phyloP scores from a whole-genome alignment of 345 rosid species.

The Salix dunnii region DNA sequence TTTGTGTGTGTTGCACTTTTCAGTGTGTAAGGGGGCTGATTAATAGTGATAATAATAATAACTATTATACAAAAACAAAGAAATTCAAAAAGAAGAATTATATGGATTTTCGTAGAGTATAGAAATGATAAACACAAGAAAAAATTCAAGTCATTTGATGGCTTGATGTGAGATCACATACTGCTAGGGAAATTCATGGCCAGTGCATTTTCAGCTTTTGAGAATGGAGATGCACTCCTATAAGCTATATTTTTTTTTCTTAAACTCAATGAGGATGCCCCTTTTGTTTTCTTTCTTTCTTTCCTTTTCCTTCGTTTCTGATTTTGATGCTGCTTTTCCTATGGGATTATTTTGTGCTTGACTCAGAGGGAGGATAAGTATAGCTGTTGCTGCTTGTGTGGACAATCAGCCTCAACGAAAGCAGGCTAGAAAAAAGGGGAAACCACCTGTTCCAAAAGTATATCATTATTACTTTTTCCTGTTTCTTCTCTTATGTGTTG shows the following conservation, averaged over 20 bases:
- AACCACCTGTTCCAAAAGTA: slow-evolving; percentile 73
- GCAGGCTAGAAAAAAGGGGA: slow-evolving; percentile 57
- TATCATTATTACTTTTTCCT: background rate
- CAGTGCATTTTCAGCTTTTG: background rate
- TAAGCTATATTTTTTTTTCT: background rate
- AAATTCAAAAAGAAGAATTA: too few species aligned
- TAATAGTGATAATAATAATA: too few species aligned
- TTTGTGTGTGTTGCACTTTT: too few species aligned
- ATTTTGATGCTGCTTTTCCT: background rate
- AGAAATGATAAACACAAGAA: too few species aligned
- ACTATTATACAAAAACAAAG: too few species aligned
- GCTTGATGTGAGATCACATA: background rate
- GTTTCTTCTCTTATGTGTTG: background rate
- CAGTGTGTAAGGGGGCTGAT: too few species aligned
- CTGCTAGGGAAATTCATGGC: background rate
- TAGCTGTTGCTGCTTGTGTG: slow-evolving; percentile 60
- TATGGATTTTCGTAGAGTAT: too few species aligned
- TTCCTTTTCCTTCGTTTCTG: background rate
- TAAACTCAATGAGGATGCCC: background rate
- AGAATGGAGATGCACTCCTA: background rate
- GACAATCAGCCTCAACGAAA: slow-evolving; percentile 43
- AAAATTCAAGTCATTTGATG: too few species aligned
- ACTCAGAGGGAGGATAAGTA: slow-evolving; percentile 78
- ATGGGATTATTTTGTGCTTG: slow-evolving; percentile 23
- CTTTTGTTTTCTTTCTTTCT: background rate